Evolutionary conservation across 2,329 filamentous ascomycete species (phyloP).

Genomic region (Hymenoscyphus scutula): DNA sequence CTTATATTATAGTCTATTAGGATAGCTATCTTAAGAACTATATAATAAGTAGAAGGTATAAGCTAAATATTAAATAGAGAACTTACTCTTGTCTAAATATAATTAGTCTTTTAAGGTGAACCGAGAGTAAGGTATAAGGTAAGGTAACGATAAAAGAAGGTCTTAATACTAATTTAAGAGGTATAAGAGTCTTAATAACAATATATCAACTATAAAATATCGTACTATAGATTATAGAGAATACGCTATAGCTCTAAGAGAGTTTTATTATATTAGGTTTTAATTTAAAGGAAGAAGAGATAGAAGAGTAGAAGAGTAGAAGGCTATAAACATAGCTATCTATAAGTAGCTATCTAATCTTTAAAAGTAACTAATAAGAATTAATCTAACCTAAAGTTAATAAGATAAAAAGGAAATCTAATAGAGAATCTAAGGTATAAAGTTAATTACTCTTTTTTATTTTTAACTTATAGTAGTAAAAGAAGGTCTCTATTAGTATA

Average conservation of each 20-base stretch:
- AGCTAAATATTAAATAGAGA: no score
- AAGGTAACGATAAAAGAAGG: no score
- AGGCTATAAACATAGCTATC: background rate
- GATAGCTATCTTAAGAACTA: no score
- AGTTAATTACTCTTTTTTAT: background rate
- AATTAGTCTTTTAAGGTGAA: no score
- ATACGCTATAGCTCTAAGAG: background rate
- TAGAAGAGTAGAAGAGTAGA: background rate
- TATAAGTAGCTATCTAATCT: background rate
- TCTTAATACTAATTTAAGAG: background rate
- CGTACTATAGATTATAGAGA: background rate
- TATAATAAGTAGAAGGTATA: no score
- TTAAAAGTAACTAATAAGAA: background rate
- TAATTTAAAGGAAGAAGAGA: background rate
- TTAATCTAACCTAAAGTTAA: background rate
- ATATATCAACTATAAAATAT: background rate
- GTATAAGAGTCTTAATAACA: background rate
- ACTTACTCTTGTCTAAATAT: no score
- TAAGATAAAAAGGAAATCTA: background rate
- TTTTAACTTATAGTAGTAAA: background rate
- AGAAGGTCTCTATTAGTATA: background rate
- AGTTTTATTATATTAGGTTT: background rate
- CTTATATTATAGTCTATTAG: no score
- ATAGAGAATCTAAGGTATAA: background rate
- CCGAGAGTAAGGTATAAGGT: no score